Evolutionary conservation across 208 protist genomes (phyloP).

Genomic region (Jaenimonas drosophilae): DNA sequence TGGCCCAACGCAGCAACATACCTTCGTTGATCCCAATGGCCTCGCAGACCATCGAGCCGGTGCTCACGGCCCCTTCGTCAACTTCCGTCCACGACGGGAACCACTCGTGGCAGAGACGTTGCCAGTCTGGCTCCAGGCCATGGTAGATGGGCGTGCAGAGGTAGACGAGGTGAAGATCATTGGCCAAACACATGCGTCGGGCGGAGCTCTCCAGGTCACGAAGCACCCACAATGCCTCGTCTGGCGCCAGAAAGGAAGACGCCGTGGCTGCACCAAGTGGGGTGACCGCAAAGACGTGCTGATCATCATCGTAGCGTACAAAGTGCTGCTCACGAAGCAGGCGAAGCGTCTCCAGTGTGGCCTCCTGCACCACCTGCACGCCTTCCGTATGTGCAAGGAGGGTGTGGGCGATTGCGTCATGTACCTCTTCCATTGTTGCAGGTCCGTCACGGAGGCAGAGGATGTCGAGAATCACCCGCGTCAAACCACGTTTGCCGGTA

Average conservation of each 20-base stretch:
- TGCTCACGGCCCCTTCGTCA: conserved; percentile 7
- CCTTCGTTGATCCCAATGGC: conserved; percentile 9
- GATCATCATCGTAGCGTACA: conserved; percentile 1
- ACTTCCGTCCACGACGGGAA: no score
- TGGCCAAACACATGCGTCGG: conserved; percentile 15
- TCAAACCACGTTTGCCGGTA: not conserved
- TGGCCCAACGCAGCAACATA: not conserved
- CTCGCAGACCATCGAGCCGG: not conserved
- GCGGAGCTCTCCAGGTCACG: conserved; percentile 12
- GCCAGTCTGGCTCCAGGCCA: conserved; percentile 23
- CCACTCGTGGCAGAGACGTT: conserved; percentile 7
- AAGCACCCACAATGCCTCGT: conserved; percentile 30
- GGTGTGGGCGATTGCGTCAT: conserved; percentile 17
- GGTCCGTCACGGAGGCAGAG: conserved; percentile 11
- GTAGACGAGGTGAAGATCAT: conserved; percentile 31
- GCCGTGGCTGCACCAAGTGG: conserved; percentile 19
- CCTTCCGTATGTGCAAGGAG: conserved; percentile 8
- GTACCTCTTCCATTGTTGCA: conserved; percentile 18
- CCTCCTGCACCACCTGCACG: conserved; percentile 6
- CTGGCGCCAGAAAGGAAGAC: conserved; percentile 11
- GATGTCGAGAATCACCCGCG: conserved; percentile 14
- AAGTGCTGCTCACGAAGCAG: not conserved
- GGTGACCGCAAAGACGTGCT: conserved; percentile 12
- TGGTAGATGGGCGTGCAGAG: conserved; percentile 21
- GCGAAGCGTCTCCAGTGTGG: not conserved